Conservation (phyloP, 495 filamentous ascomycete genomes). For the Penicillium arizonense region DNA sequence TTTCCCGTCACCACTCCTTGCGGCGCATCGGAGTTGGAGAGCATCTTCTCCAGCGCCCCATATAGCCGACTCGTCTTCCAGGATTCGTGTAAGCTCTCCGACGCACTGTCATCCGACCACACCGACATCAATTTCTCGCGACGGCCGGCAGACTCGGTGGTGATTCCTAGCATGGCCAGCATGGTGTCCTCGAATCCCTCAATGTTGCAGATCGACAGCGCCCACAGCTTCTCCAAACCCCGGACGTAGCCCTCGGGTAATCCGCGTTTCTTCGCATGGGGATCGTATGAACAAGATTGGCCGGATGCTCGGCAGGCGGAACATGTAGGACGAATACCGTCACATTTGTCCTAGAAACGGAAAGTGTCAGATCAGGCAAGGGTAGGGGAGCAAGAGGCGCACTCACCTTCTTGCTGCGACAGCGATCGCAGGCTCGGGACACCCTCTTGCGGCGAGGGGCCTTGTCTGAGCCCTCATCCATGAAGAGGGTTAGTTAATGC, state of each 20-base stretch:
- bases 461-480: slow-evolving; percentile 48
- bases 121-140: slow-evolving; percentile 34
- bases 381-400: background rate
- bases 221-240: slow-evolving; percentile 46
- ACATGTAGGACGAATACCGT: slow-evolving; percentile 63
- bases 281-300: slow-evolving; percentile 65
- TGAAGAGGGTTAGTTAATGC: slow-evolving; percentile 30
- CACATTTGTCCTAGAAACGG: slow-evolving; percentile 59
- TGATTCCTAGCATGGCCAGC: slow-evolving; percentile 41
- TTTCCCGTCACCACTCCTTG: slow-evolving; percentile 24
- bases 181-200: slow-evolving; percentile 50
- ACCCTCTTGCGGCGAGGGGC: slow-evolving; percentile 60
- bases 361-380: background rate
- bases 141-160: slow-evolving; percentile 33
- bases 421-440: slow-evolving; percentile 69
- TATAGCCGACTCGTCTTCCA: slow-evolving; percentile 58
- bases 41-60: slow-evolving; percentile 52
- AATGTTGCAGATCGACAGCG: slow-evolving; percentile 46
- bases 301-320: slow-evolving; percentile 61
- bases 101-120: slow-evolving; percentile 51
- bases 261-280: slow-evolving; percentile 68
- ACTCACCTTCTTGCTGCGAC: slow-evolving; percentile 57
- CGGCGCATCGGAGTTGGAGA: slow-evolving; percentile 40
- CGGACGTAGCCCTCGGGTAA: slow-evolving; percentile 49
- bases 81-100: slow-evolving; percentile 54